Base-by-base conservation (phyloP, 768 basidiomycete genomes). In the Nidularia pulvinata region DNA sequence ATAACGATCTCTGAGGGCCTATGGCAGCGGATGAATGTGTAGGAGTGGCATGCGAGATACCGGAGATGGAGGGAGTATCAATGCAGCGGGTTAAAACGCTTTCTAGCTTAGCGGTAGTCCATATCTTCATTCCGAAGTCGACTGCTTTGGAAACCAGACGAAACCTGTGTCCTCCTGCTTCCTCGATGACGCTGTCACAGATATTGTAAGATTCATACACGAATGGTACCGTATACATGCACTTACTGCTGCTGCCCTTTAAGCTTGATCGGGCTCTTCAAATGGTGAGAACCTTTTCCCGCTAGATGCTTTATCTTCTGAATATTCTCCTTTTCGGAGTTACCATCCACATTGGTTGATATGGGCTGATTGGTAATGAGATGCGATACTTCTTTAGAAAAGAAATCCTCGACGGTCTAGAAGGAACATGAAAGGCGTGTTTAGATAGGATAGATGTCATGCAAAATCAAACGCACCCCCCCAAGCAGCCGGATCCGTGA, bases 341-440 rank as follows among this genome's bases (percentile, higher is more conserved):
- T 54, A 55, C 69, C 70, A 16, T 74, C 70, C 30, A 58, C 51
- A 69, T 55, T 48, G 67, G 51, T 42, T 10, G 76, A 69, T 49
- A 69, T 57, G 34, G 73, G 65, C 51, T 77, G 76, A 61, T 89
- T 81, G 50, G 89, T 91, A 64, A 96, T 86, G 57, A 98, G 79
- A 72, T 98, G 96, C 0, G 94, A 95, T 25, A 96, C 84, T 47
- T 84, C 80, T 47, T 79, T 85, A 33, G 90, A 92, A 69, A 98
- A 95, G 78, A 97, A 97, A 56, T 86, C 82, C 48, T 96, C 93
- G 52, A 93, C 82, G 52, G 76, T 78, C 97, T 98, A 62, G 35
- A 54, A 16, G 49, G 44, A 48, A 30, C 25, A 30, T 30, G 25
- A 30, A 42, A 46, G 51, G 50, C 35, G 53, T 55, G 45, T 42